A percentile compares a stretch with the other conserved stretches of the same genome.
phyloP scores from a whole-genome alignment of 306 rosid species.

The Prinsepia uniflora region DNA sequence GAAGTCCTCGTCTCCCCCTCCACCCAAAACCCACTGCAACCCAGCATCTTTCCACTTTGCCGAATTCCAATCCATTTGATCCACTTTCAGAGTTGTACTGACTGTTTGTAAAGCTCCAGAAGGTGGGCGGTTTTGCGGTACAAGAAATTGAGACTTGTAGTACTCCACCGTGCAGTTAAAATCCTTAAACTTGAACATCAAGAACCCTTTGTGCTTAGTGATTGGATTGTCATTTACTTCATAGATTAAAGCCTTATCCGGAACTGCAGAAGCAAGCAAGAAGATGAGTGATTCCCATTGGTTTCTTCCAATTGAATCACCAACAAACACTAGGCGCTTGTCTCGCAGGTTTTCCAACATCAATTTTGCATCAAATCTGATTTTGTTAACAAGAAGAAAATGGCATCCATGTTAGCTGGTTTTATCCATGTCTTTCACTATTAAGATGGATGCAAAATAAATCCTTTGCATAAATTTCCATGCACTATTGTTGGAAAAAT shows the following conservation, averaged over 20 bases:
- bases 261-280: conserved; percentile 74
- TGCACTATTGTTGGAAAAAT: neutral
- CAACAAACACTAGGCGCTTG: conserved; percentile 72
- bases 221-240: conserved; percentile 88
- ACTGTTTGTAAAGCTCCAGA: conserved; percentile 32
- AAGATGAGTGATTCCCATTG: conserved; percentile 91
- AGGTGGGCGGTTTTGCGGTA: conserved; percentile 71
- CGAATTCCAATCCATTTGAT: conserved; percentile 84
- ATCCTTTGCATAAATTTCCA: neutral
- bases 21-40: too few relatives aligned
- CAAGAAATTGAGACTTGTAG: conserved; percentile 80
- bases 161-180: conserved; percentile 80
- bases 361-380: conserved; percentile 66
- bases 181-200: conserved; percentile 67
- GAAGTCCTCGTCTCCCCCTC: too few relatives aligned
- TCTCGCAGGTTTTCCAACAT: conserved; percentile 66
- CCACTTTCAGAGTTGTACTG: conserved; percentile 61
- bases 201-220: conserved; percentile 89
- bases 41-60: conserved; percentile 70
- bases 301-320: conserved; percentile 89
- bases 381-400: conserved; percentile 2
- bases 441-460: neutral
- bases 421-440: neutral
- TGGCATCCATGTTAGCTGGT: neutral
- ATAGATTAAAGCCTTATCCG: conserved; percentile 60